Percentiles rank a stretch among this genome's conserved stretches.
phyloP scores from a whole-genome alignment of 148 eudicot genomes.

The Gaultheria prostrata region DNA sequence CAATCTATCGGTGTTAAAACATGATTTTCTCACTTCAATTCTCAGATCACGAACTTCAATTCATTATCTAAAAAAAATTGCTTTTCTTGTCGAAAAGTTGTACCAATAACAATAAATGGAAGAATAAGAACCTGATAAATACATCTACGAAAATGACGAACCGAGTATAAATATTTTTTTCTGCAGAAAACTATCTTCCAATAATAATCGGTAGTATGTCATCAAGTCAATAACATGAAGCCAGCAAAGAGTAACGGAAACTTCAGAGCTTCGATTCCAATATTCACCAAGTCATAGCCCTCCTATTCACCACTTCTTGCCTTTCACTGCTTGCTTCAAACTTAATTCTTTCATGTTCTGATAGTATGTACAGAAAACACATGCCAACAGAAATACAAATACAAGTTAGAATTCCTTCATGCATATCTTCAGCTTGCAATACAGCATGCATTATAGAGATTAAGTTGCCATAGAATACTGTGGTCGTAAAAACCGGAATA shows the following conservation, averaged over 20 bases:
- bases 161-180: not conserved
- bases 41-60: too few species aligned
- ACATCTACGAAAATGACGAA: too few species aligned
- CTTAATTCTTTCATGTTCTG: constrained; percentile 46
- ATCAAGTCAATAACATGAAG: constrained; percentile 5
- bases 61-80: too few species aligned
- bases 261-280: constrained; percentile 10
- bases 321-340: constrained; percentile 42
- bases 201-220: constrained; percentile 2
- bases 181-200: not conserved
- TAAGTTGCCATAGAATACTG: too few species aligned
- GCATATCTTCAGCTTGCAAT: not conserved
- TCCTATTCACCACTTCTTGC: constrained; percentile 31
- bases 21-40: too few species aligned
- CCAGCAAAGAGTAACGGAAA: constrained; percentile 7
- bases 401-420: not conserved
- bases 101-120: too few species aligned
- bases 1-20: too few species aligned
- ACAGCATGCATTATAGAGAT: not conserved
- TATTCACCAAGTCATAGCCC: constrained; percentile 24
- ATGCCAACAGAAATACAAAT: not conserved
- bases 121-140: too few species aligned
- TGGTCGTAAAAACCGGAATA: too few species aligned
- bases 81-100: too few species aligned
- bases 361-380: not conserved